Conservation (phyloP, 78 protist species). For the Bodo saltans region DNA sequence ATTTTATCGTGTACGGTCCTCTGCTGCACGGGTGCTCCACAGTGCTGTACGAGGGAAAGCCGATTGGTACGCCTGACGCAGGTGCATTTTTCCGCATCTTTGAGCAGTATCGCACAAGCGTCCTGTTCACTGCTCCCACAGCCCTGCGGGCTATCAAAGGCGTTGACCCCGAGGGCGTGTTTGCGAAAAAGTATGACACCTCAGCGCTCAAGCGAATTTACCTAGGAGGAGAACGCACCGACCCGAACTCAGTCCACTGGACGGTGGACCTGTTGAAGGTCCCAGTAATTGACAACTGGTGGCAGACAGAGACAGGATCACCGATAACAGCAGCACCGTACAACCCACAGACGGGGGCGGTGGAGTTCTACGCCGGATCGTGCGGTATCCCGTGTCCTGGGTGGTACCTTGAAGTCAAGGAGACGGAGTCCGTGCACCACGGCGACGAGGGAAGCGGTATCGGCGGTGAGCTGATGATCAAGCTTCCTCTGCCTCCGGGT, state of each 20-base stretch:
- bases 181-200: not conserved
- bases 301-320: conserved; percentile 55
- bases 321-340: conserved; percentile 32
- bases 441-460: conserved; percentile 16
- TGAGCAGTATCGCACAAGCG: conserved; percentile 1
- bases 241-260: conserved; percentile 27
- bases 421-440: not conserved
- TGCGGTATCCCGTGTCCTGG: conserved; percentile 63
- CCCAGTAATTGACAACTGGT: conserved; percentile 42
- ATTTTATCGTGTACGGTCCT: conserved; percentile 54
- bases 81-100: conserved; percentile 25
- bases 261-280: not conserved
- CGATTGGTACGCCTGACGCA: conserved; percentile 38
- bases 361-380: conserved; percentile 3
- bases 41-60: conserved; percentile 49
- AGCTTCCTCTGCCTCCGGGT: too few species aligned
- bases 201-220: conserved; percentile 21
- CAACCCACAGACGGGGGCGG: too few species aligned
- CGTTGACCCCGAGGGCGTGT: conserved; percentile 38
- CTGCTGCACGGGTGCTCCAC: conserved; percentile 37
- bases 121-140: conserved; percentile 45
- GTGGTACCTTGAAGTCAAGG: conserved; percentile 28
- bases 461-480: not conserved
- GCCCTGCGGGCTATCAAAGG: conserved; percentile 41
- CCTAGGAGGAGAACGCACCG: conserved; percentile 43